Conservation (phyloP, 1,284 basidiomycete species). For the Peniophora sp. region DNA sequence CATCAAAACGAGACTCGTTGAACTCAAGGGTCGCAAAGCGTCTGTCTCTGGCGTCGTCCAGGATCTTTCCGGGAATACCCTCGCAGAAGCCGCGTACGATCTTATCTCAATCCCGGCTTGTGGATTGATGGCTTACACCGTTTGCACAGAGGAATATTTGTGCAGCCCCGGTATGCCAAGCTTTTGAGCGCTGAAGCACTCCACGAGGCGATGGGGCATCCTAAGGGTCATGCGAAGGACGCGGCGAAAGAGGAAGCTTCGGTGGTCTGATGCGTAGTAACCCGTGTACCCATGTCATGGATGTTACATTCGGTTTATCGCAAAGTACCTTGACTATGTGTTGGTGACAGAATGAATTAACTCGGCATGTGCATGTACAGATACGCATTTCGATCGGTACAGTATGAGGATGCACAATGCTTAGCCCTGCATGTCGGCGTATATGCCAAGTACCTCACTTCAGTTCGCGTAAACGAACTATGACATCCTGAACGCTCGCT, state of each 20-base stretch:
- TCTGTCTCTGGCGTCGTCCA: conserved; percentile 68
- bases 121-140: background rate
- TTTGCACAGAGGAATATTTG: conserved; percentile 55
- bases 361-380: no score
- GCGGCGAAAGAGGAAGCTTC: no score
- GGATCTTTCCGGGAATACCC: conserved; percentile 67
- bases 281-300: no score
- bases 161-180: conserved; percentile 80
- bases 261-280: no score
- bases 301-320: no score
- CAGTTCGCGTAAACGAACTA: conserved; percentile 8
- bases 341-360: no score
- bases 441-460: background rate
- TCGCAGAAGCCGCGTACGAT: conserved; percentile 75
- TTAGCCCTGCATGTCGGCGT: no score
- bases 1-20: conserved; percentile 55
- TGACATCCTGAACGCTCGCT: conserved; percentile 10
- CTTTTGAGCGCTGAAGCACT: conserved; percentile 41
- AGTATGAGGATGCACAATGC: no score
- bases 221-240: no score
- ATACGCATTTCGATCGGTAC: no score
- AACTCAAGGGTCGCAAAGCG: conserved; percentile 71
- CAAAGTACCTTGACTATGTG: no score
- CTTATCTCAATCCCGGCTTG: background rate
- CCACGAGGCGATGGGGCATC: no score